Evolutionary conservation across 179 eudicot species (phyloP).

Genomic region (Gypsophila paniculata): DNA sequence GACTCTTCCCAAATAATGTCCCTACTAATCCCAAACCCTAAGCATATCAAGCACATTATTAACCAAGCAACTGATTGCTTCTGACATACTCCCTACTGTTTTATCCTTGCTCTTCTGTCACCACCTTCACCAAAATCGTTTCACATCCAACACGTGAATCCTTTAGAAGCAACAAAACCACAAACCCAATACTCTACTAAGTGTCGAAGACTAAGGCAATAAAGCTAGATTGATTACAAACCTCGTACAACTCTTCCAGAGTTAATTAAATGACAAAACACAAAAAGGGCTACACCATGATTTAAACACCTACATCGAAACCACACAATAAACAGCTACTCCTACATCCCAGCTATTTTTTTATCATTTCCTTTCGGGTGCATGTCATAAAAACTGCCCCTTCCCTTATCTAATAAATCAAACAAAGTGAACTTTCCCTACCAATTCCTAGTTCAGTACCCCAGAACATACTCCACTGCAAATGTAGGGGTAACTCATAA

Average conservation of each 20-base stretch:
- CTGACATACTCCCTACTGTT: neutral
- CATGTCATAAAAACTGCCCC: neutral
- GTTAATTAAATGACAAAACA: neutral
- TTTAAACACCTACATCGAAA: neutral
- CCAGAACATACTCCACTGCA: neutral
- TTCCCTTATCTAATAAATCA: too few species aligned
- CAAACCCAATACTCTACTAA: neutral
- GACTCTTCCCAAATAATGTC: neutral
- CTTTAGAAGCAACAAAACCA: conserved; percentile 2
- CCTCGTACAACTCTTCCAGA: neutral
- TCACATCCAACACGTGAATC: neutral
- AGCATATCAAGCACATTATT: neutral
- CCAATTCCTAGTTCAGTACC: neutral
- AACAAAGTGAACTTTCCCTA: too few species aligned
- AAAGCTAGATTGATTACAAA: neutral
- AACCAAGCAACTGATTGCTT: neutral
- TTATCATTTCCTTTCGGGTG: neutral
- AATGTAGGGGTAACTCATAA: neutral
- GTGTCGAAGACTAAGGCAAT: neutral
- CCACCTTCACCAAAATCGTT: neutral
- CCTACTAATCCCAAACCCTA: neutral
- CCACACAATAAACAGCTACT: neutral
- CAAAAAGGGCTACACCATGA: neutral
- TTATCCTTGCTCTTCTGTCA: neutral
- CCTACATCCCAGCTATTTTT: neutral